A percentile compares a stretch with the other conserved stretches of the same genome.
Evolutionary conservation across 805 yeast species (phyloP).

Genomic region (Wickerhamomyces sydowiorum): DNA sequence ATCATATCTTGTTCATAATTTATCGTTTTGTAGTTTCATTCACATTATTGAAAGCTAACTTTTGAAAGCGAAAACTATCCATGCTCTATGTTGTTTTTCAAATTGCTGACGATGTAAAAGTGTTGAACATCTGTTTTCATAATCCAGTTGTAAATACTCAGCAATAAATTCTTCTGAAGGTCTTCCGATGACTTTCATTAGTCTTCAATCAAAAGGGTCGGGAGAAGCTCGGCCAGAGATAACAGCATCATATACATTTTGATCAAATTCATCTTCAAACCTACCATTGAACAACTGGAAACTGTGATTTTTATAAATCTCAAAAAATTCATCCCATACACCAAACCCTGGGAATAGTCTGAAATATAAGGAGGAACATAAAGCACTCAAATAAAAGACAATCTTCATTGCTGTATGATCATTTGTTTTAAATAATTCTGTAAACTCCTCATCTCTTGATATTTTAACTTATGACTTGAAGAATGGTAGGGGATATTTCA

Average conservation of each 20-base stretch:
- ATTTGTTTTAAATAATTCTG: not conserved
- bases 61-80: too few relatives aligned
- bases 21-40: too few relatives aligned
- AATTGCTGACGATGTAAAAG: not conserved
- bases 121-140: not conserved
- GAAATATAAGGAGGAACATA: not conserved
- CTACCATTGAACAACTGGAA: not conserved
- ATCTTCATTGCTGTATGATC: conserved; percentile 1
- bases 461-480: conserved; percentile 8
- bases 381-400: not conserved
- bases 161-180: not conserved
- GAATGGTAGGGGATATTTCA: conserved; percentile 14
- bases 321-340: conserved; percentile 13
- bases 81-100: not conserved
- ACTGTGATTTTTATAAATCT: not conserved
- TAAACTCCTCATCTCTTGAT: not conserved
- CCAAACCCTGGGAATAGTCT: conserved; percentile 2
- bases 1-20: too few relatives aligned
- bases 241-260: not conserved
- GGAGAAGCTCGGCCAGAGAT: not conserved
- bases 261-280: conserved; percentile 2
- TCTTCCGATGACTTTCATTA: not conserved
- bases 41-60: too few relatives aligned
- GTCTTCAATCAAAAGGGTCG: not conserved
- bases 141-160: too few relatives aligned